phyloP scores from a whole-genome alignment of 2,329 filamentous ascomycete species.

The Colletotrichum incanum region DNA sequence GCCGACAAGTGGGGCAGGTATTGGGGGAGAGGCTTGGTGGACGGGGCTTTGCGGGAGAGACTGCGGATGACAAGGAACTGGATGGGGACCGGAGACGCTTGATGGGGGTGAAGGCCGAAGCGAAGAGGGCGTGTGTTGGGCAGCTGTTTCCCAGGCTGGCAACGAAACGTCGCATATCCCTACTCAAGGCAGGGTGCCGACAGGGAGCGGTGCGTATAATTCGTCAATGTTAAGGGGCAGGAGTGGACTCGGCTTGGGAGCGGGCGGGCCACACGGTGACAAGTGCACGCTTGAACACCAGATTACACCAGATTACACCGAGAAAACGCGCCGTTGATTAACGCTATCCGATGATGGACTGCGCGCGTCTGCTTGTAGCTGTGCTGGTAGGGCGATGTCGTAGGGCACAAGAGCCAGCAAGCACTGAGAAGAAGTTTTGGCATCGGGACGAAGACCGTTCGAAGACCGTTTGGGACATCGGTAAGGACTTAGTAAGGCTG shows the following conservation, averaged over 20 bases:
- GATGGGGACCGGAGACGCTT: not conserved
- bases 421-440: not conserved
- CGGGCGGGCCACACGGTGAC: conserved; percentile 10
- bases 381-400: not conserved
- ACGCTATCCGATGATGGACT: not conserved
- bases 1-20: conserved; percentile 17
- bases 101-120: not conserved
- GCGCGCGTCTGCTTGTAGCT: not conserved
- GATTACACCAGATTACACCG: conserved; percentile 26
- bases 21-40: conserved; percentile 3
- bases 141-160: conserved; percentile 29
- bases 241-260: not conserved
- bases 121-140: not conserved
- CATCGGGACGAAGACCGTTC: conserved; percentile 20
- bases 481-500: conserved; percentile 30
- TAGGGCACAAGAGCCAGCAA: not conserved
- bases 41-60: not conserved
- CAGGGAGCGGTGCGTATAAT: conserved; percentile 24
- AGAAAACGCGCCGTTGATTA: conserved; percentile 18
- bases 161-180: conserved; percentile 34
- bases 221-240: conserved; percentile 7
- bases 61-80: conserved; percentile 1
- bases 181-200: conserved; percentile 34
- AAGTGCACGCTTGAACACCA: conserved; percentile 23
- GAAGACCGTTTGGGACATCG: conserved; percentile 24